Evolutionary conservation across 805 yeast genomes (phyloP), one percentile per base, ranked within the genome.

Genomic region (Hanseniaspora valbyensis): DNA sequence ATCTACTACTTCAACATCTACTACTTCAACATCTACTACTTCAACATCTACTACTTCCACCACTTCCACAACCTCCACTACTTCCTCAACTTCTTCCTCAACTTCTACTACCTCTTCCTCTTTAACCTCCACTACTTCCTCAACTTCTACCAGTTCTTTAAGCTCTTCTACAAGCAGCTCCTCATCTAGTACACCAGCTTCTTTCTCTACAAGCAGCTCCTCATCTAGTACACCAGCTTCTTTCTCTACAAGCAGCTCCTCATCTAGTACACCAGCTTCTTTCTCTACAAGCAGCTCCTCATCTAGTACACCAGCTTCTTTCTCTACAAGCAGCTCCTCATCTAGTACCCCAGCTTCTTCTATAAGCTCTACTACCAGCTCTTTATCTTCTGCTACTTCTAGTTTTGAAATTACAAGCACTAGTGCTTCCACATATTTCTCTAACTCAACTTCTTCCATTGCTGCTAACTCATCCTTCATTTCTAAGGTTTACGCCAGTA

Each of bases 271-370:
- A 8, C 7, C 7, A 12, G 34, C 8, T 30, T 30, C 34, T 9
- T 9, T 9, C 34, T 5, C 26, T 9, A 38, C 12, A 12, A 8
- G 9, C 16, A 22, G 13, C 19, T 5, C 22, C 10, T 19, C 40
- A 14, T 8, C 79, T 29, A 84, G 85, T 41, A 69, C 79, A 30
- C 81, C 85, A 26, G 77, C 72, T 28, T 58, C 79, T 42, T 81
- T 83, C 7, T 70, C 75, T 2, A 58, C 70, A 18, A 18, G 24
- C 16, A 41, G 34, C 34, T 18, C 34, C 8, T 16, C 24, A 24
- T 4, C 34, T 22, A 16, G 34, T 41, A 5, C 79, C 29, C 84
- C 85, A 40, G 69, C 79, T 33, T 81, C 85, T 33, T 77, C 72
- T 29, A 59, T 79, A 42, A 81, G 83, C 7, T 69, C 75, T 2